A percentile compares a stretch with the other conserved stretches of the same genome.
These are phyloP conservation scores for Sugiyamaella paludigena DNA, from an alignment of 1,139 yeast species.

Conservation along the genomic window DNA sequence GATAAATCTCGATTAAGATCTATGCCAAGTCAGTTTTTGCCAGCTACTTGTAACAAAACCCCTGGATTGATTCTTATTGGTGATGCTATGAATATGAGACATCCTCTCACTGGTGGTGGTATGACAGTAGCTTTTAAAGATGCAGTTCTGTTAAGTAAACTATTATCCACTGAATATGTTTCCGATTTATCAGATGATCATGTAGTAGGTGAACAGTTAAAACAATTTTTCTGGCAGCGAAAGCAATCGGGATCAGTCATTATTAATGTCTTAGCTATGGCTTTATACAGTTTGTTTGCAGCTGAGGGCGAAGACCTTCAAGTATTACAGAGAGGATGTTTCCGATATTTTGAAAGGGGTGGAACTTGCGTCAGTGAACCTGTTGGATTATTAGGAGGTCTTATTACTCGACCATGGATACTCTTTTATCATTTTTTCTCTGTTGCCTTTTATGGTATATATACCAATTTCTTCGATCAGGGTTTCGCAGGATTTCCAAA, in stretches of 20 bases:
- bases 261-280: slow-evolving; percentile 85
- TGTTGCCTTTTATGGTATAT: slow-evolving; percentile 83
- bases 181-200: slow-evolving; percentile 60
- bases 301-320: slow-evolving; percentile 68
- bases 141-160: slow-evolving; percentile 62
- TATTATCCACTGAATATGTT: slow-evolving; percentile 52
- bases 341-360: slow-evolving; percentile 77
- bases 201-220: slow-evolving; percentile 52
- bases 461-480: slow-evolving; percentile 60
- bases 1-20: slow-evolving; percentile 57
- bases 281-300: slow-evolving; percentile 84
- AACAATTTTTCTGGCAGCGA: slow-evolving; percentile 62
- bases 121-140: slow-evolving; percentile 97
- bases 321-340: slow-evolving; percentile 84
- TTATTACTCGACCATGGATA: slow-evolving; percentile 68
- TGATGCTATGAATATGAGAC: slow-evolving; percentile 96
- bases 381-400: slow-evolving; percentile 78
- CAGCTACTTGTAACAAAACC: slow-evolving; percentile 63
- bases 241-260: slow-evolving; percentile 78
- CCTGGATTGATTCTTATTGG: slow-evolving; percentile 87
- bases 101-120: slow-evolving; percentile 98
- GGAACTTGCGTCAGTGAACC: slow-evolving; percentile 81
- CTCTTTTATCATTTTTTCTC: slow-evolving; percentile 83
- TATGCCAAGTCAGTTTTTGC: slow-evolving; percentile 92
- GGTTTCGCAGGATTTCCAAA: slow-evolving; percentile 71